Evolutionary conservation across 1,284 basidiomycete genomes (phyloP), one percentile per base, ranked within the genome.

Genomic region (Chondrostereum purpureum): DNA sequence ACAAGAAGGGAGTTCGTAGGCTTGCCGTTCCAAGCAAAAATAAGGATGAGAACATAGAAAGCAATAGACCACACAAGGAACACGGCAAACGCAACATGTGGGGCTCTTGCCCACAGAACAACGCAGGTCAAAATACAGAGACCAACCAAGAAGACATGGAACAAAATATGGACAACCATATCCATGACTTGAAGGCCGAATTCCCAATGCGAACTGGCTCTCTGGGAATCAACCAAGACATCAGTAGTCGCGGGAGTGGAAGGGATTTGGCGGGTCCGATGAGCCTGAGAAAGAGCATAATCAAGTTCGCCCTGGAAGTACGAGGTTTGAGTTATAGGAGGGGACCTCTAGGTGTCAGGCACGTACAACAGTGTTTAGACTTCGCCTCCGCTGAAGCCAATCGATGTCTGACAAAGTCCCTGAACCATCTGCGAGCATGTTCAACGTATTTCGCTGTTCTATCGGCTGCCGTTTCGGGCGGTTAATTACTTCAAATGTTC

Each of bases 361-460:
- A 65, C 80, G 56, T 60, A 88, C 86, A 63, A 83, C 75, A 45
- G 75, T 71, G 54, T 76, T 80, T 20, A 82, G 63, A 58, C 79
- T 86, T 46, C 83, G 73, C 43, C 86, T 71, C 37, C 81, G 73
- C 48, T 81, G 73, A 18, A 87, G 64, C 86, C 86, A 89, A 55
- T 84, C 83, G 46, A 85, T 68, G 54, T 88, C 82, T 27, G 78
- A 76, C 24, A 88, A 65, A 50, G 72, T 78, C 47, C 75, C 50
- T 59, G 73, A 44, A 23, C 43, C 42, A 57, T 45, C 62, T 54
- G 57, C 66, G 57, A 58, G 69, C 57, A 61, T 67, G 34, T 66
- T 62, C n/a, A 73, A 64, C 51, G 71, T 74, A 47, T 72, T 69
- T 16, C 58, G 69, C 48, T 73, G 78, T 12, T 64, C 61, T 50